phyloP scores from a whole-genome alignment of 2,329 filamentous ascomycete genomes.

The Elsinoe batatas region DNA sequence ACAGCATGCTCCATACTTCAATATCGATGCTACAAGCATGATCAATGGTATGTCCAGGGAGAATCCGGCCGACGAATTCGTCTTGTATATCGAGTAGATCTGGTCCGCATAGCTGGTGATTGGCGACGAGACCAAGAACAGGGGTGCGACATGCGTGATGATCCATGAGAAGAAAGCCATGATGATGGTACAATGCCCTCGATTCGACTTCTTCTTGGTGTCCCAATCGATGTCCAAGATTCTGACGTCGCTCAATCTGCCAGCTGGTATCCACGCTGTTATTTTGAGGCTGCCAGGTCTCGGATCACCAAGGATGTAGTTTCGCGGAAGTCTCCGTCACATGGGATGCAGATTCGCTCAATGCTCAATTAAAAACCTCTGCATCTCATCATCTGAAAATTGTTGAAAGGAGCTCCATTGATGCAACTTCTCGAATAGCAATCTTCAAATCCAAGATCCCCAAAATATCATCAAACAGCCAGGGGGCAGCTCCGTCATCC shows the following conservation, averaged over 20 bases:
- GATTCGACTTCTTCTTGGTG: too few relatives aligned
- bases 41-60: slow-evolving; percentile 58
- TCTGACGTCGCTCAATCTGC: not conserved
- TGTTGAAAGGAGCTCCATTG: not conserved
- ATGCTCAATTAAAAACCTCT: too few relatives aligned
- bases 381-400: too few relatives aligned
- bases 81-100: slow-evolving; percentile 54
- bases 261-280: not conserved
- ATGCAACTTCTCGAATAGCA: not conserved
- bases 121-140: slow-evolving; percentile 49
- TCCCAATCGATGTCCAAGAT: too few relatives aligned
- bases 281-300: not conserved
- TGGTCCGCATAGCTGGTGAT: slow-evolving; percentile 58
- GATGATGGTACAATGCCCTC: slow-evolving; percentile 17
- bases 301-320: not conserved
- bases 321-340: not conserved
- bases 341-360: not conserved
- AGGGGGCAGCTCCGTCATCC: not conserved
- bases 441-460: not conserved
- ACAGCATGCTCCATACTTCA: slow-evolving; percentile 39
- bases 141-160: slow-evolving; percentile 28
- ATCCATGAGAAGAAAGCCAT: slow-evolving; percentile 27
- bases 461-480: not conserved
- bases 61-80: slow-evolving; percentile 51
- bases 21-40: slow-evolving; percentile 54